A percentile compares a stretch with the other conserved stretches of the same genome.
These are phyloP conservation scores for Pestalotiopsis sp. DNA, from an alignment of 2,329 filamentous ascomycete genomes.

Conservation along the genomic window DNA sequence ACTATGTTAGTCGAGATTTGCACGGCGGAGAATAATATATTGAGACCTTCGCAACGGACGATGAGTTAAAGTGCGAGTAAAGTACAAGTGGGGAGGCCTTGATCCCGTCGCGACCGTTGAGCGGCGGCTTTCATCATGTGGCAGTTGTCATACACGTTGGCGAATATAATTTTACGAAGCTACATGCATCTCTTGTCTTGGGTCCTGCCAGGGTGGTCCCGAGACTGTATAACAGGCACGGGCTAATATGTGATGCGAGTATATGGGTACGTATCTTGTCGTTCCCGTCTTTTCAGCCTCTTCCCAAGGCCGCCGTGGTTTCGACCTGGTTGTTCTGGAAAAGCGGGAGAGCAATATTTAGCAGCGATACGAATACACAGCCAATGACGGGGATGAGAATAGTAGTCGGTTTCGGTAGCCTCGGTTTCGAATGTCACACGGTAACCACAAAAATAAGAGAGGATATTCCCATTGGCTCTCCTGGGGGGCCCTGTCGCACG, in stretches of 20 bases:
- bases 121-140: background rate
- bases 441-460: background rate
- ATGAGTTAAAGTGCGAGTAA: background rate
- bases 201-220: background rate
- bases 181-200: background rate
- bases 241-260: background rate
- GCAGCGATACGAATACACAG: background rate
- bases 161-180: background rate
- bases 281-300: background rate
- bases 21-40: background rate
- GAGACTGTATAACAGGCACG: background rate
- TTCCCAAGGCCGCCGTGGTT: background rate
- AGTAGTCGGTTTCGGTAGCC: background rate
- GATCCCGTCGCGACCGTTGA: background rate
- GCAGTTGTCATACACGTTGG: background rate
- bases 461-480: background rate
- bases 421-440: background rate
- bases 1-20: background rate
- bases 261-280: background rate
- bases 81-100: background rate
- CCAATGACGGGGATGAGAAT: background rate
- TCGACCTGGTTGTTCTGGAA: background rate
- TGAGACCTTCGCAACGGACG: constrained; percentile 5
- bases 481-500: background rate
- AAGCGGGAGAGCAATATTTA: background rate